phyloP scores from a whole-genome alignment of 208 protist species.

The Tetramitus jugosus region DNA sequence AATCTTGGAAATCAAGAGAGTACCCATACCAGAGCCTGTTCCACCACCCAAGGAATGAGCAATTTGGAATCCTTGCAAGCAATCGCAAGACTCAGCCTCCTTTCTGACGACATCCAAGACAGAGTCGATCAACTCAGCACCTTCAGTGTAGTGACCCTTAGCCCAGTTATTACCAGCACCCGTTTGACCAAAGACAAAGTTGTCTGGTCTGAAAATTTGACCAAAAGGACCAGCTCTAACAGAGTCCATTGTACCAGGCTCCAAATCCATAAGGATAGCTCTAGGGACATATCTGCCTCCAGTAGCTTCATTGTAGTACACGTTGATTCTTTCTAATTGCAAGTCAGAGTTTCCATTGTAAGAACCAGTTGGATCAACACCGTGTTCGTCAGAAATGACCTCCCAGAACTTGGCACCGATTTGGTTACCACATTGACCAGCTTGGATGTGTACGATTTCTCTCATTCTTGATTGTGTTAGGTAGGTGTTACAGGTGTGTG shows the following conservation, averaged over 20 bases:
- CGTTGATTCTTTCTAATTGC: conserved; percentile 89
- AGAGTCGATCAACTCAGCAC: conserved; percentile 85
- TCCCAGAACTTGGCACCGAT: conserved; percentile 58
- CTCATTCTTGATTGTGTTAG: conserved; percentile 59
- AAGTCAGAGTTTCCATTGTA: conserved; percentile 69
- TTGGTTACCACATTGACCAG: conserved; percentile 92
- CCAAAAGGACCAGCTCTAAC: conserved; percentile 52
- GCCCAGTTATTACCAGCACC: conserved; percentile 94
- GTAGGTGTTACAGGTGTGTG: not conserved
- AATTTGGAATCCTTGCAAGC: conserved; percentile 94
- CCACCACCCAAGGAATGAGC: conserved; percentile 93
- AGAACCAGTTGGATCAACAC: conserved; percentile 63
- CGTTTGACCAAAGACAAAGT: conserved; percentile 87
- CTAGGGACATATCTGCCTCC: conserved; percentile 32
- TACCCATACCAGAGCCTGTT: conserved; percentile 90
- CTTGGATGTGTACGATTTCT: conserved; percentile 90
- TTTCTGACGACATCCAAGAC: conserved; percentile 86
- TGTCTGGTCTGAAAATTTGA: conserved; percentile 78
- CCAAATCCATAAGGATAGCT: conserved; percentile 13
- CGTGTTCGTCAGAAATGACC: conserved; percentile 42
- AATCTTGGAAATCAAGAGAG: conserved; percentile 93
- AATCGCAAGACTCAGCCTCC: conserved; percentile 86
- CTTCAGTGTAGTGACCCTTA: conserved; percentile 92
- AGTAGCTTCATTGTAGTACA: conserved; percentile 91
- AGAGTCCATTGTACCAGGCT: conserved; percentile 66